These are phyloP conservation scores for Penicillium parvum DNA, from an alignment of 495 filamentous ascomycete genomes.

Conservation along the genomic window DNA sequence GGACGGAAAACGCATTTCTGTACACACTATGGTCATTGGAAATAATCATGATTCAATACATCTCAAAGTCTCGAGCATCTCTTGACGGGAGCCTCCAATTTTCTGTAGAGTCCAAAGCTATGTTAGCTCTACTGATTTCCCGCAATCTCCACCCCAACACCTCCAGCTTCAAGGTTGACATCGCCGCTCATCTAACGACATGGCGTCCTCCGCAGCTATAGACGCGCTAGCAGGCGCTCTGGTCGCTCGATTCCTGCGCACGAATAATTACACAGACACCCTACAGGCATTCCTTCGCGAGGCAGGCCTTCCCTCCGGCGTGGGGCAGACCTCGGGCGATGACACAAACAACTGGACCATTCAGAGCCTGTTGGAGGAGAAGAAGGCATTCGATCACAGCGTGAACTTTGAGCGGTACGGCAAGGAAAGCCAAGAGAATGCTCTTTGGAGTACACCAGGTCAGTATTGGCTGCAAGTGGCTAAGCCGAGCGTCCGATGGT, in stretches of 20 bases:
- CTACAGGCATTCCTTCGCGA: slow-evolving; percentile 57
- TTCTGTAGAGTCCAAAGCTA: too few relatives aligned
- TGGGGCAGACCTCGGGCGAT: slow-evolving; percentile 36
- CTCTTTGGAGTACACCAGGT: slow-evolving; percentile 51
- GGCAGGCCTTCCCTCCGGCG: slow-evolving; percentile 49
- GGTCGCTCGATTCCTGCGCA: slow-evolving; percentile 58
- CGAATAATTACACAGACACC: slow-evolving; percentile 59
- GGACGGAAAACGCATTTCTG: background rate
- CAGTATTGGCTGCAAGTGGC: slow-evolving; percentile 14
- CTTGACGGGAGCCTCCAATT: too few relatives aligned
- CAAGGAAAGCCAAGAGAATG: slow-evolving; percentile 31
- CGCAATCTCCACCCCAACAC: too few relatives aligned
- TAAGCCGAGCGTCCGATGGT: background rate
- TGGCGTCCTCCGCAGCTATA: slow-evolving; percentile 18
- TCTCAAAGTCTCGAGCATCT: too few relatives aligned
- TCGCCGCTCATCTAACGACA: background rate
- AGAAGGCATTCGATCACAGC: slow-evolving; percentile 56
- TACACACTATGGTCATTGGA: slow-evolving; percentile 2
- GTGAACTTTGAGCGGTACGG: slow-evolving; percentile 53
- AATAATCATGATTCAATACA: background rate
- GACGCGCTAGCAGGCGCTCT: slow-evolving; percentile 41
- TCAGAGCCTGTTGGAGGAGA: slow-evolving; percentile 62
- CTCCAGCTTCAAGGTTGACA: background rate
- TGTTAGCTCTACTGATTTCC: too few relatives aligned
- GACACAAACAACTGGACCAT: slow-evolving; percentile 52